Percentiles rank a stretch among this genome's conserved stretches.
phyloP scores from a whole-genome alignment of 1,284 basidiomycete genomes.

The Cryptococcus sp. region DNA sequence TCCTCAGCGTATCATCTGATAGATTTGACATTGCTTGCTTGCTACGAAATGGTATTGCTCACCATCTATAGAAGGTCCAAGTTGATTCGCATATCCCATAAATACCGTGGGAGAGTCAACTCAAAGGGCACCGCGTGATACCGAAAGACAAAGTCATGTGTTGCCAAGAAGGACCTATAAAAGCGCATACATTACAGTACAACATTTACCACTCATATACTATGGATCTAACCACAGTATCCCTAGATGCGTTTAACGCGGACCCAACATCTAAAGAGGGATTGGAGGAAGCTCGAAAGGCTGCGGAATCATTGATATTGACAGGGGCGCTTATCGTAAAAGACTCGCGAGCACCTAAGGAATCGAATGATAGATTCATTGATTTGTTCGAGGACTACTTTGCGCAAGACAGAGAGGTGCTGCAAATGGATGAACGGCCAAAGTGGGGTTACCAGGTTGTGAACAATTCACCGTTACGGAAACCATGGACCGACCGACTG shows the following conservation, averaged over 20 bases:
- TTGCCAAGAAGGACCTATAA: too few species aligned
- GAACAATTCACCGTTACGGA: background rate
- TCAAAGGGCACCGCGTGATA: too few species aligned
- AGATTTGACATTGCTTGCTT: constrained; percentile 60
- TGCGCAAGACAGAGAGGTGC: constrained; percentile 58
- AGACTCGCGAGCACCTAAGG: constrained; percentile 75
- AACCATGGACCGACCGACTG: background rate
- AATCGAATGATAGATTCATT: constrained; percentile 72
- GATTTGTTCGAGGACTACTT: constrained; percentile 84
- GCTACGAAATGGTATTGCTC: background rate
- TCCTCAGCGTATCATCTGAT: constrained; percentile 79
- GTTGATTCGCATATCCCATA: too few species aligned
- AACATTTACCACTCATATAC: too few species aligned
- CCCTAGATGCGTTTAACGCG: constrained; percentile 68
- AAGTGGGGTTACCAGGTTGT: constrained; percentile 58
- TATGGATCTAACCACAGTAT: constrained; percentile 61
- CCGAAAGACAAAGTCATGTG: too few species aligned
- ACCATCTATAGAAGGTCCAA: too few species aligned
- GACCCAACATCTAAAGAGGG: constrained; percentile 53
- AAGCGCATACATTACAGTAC: too few species aligned
- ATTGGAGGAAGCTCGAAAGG: constrained; percentile 50
- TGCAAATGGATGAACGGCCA: constrained; percentile 72
- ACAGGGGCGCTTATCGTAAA: constrained; percentile 72
- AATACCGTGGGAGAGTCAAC: too few species aligned
- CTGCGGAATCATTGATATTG: constrained; percentile 70